Evolutionary conservation across 257 asterid genomes (phyloP).

Genomic region (Solanum pimpinellifolium): DNA sequence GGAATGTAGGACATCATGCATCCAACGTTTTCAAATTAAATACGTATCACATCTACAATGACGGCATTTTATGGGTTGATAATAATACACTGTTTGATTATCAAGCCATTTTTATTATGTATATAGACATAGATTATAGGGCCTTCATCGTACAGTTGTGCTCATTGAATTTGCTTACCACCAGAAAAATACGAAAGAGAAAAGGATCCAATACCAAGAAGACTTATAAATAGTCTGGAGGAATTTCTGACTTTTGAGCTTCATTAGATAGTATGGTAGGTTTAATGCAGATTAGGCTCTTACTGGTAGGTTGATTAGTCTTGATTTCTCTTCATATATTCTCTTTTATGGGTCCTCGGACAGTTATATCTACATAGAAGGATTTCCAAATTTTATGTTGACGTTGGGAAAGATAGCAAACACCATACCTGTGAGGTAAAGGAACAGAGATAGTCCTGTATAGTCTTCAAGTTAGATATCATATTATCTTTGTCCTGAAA

Average conservation of each 20-base stretch:
- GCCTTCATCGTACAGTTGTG: neutral
- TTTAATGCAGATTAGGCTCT: neutral
- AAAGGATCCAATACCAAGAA: neutral
- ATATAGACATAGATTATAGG: neutral
- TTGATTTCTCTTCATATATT: neutral
- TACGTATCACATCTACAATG: neutral
- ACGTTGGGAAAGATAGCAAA: neutral
- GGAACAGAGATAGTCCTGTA: conserved; percentile 93
- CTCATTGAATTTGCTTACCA: neutral
- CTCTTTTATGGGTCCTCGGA: neutral
- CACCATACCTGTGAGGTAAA: conserved; percentile 66
- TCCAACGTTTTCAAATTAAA: neutral
- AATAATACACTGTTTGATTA: neutral
- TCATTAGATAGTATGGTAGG: neutral
- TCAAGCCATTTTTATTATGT: neutral
- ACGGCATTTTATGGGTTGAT: neutral
- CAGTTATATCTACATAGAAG: neutral
- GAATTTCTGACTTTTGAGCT: neutral
- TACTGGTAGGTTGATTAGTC: neutral
- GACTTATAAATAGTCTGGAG: neutral
- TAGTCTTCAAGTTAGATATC: conserved; percentile 68
- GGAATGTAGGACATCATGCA: neutral
- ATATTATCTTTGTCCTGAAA: conserved; percentile 84
- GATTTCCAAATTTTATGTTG: neutral
- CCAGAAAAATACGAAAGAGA: neutral